Percentiles rank a stretch among this genome's conserved stretches.
Evolutionary conservation across 305 asterid species (phyloP).

Genomic region (Fraxinus xanthoxyloides): DNA sequence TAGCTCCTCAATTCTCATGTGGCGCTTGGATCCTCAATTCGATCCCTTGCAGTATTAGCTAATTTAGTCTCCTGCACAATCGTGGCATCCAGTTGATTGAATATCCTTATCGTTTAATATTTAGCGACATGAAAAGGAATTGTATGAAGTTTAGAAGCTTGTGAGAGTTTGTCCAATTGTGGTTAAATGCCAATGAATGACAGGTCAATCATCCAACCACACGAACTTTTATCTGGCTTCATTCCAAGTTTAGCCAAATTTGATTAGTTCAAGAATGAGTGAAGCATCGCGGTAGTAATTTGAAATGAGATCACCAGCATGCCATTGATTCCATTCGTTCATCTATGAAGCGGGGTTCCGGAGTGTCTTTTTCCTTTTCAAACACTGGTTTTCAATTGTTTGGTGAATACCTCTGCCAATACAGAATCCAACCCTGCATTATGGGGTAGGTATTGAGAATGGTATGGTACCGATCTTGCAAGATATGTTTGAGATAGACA

Average conservation of each 20-base stretch:
- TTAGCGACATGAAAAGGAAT: background rate
- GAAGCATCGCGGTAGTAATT: background rate
- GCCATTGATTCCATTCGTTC: background rate
- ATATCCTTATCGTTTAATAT: background rate
- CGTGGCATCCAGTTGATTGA: background rate
- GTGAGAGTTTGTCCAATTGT: background rate
- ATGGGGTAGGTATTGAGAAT: too few relatives aligned
- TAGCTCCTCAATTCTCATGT: background rate
- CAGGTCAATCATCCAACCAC: background rate
- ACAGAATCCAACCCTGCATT: background rate
- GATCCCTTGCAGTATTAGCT: background rate
- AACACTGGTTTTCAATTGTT: background rate
- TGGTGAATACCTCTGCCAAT: background rate
- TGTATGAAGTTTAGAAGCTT: background rate
- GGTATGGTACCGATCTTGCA: too few relatives aligned
- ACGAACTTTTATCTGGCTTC: background rate
- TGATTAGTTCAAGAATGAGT: background rate
- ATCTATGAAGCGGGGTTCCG: background rate
- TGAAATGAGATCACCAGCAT: background rate
- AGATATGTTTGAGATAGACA: background rate
- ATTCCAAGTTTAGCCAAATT: background rate
- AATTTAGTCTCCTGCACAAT: background rate
- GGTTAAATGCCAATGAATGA: background rate
- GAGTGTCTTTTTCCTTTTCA: background rate
- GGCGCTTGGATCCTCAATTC: background rate